These are phyloP conservation scores for Parietichytrium sp. DNA, from an alignment of 108 stramenopile genomes.

Conservation along the genomic window DNA sequence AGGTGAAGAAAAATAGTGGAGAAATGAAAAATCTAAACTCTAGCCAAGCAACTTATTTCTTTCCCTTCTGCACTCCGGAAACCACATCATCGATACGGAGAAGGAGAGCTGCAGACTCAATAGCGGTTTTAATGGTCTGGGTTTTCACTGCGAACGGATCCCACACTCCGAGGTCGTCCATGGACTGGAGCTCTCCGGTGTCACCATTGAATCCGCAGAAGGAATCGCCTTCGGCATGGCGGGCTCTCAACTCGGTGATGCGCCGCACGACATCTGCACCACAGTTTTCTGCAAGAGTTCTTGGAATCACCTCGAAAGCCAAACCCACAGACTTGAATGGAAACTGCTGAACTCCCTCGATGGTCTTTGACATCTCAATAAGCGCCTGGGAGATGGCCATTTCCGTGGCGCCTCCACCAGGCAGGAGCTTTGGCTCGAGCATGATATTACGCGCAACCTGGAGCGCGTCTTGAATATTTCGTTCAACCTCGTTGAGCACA, in stretches of 20 bases:
- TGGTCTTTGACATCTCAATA: conserved; percentile 55
- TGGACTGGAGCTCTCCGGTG: conserved; percentile 90
- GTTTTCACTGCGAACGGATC: conserved; percentile 97
- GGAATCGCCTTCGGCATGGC: conserved; percentile 80
- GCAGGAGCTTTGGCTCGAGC: conserved; percentile 90
- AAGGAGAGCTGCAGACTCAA: conserved; percentile 91
- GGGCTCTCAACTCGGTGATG: conserved; percentile 90
- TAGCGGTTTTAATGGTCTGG: conserved; percentile 99
- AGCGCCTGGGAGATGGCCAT: conserved; percentile 94
- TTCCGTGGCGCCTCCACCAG: conserved; percentile 99
- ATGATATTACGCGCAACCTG: conserved; percentile 98
- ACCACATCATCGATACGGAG: conserved; percentile 96
- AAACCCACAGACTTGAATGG: conserved; percentile 92
- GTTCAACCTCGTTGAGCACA: conserved; percentile 98
- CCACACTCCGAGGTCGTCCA: conserved; percentile 94
- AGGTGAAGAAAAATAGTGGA: too few relatives aligned
- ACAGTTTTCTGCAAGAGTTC: conserved; percentile 97
- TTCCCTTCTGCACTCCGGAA: conserved; percentile 68
- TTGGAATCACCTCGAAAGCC: conserved; percentile 98
- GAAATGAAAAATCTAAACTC: too few relatives aligned
- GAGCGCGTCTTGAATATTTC: conserved; percentile 99
- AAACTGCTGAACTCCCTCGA: conserved; percentile 77
- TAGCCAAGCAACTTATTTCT: too few relatives aligned
- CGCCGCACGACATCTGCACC: conserved; percentile 96
- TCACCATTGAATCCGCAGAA: conserved; percentile 87